Base-by-base conservation (phyloP, 2,329 filamentous ascomycete genomes). In the Xylariaceae sp. region DNA sequence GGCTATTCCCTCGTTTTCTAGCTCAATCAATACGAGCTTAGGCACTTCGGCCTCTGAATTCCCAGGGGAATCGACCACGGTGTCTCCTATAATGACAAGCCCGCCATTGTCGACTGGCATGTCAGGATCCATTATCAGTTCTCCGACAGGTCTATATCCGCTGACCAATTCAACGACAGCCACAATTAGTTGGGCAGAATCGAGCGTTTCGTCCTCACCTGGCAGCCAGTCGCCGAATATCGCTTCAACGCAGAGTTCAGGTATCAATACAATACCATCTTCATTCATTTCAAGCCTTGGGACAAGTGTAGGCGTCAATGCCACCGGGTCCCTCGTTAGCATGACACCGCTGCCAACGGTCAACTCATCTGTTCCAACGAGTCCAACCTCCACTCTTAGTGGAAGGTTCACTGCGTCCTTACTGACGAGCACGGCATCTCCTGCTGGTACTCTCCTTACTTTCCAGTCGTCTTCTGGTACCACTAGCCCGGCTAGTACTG, bases 131-230 rank as follows among this genome's bases (percentile, higher is more conserved):
- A 12, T 44, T 12, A 51, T 49, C 15, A 36, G 48, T 7, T 53
- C 51, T 41, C 55, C 52, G 32, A 53, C 46, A 15, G 51, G 49
- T 5, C 40, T 21, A 4, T 53, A 32, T 43, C 60, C 61, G 26
- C 63, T 64, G 42, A 51, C 63, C 2, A 66, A 65, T 42, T 62
- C 63, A 15, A 65, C 61, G 15, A 47, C 13, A 12, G 22, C 44
- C 10, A 41, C 56, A 7, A 55, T 44, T 18, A 42, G 57, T 16
- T 26, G 47, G 22, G 53, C 53, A 30, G 57, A 37, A 22, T 51
- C 54, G 10, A 40, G 45, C 13, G 29, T 36, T 6, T 12, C 34
- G 21, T 32, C 32, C 13, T 34, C 51, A 2, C 36, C 53, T 32
- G 5, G 36, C 2, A 45, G 46, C 3, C 41, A 49, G 36, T 47